A percentile compares a stretch with the other conserved stretches of the same genome.
Evolutionary conservation across 306 rosid genomes (phyloP).

Genomic region (Lablab purpureus): DNA sequence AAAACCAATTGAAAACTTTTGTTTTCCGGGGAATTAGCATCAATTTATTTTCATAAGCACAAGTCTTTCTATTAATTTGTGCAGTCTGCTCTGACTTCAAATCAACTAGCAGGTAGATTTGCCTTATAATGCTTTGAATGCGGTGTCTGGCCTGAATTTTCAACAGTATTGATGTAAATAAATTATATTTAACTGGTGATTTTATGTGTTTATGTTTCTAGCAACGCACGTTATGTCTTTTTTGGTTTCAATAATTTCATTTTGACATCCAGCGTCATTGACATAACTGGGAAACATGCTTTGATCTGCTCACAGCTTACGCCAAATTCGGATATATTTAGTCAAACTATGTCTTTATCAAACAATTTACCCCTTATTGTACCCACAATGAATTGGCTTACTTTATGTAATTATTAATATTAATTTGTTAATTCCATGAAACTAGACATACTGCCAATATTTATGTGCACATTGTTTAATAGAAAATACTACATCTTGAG

Average conservation of each 20-base stretch:
- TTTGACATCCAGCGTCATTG: not conserved
- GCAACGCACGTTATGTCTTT: not conserved
- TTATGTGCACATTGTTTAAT: not conserved
- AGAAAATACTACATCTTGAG: conserved; percentile 17
- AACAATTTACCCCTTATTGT: not conserved
- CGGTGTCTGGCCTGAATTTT: not conserved
- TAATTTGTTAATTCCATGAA: conserved; percentile 3
- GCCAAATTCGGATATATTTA: not conserved
- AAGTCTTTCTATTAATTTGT: conserved; percentile 27
- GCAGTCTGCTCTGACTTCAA: conserved; percentile 16
- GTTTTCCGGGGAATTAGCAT: not conserved
- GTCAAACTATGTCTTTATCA: conserved; percentile 9
- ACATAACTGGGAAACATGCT: not conserved
- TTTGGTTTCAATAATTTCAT: conserved; percentile 26
- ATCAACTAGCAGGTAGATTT: not conserved
- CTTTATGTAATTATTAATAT: not conserved
- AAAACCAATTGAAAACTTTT: conserved; percentile 8
- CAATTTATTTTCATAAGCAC: not conserved
- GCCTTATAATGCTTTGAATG: conserved; percentile 7
- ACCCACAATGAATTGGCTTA: not conserved
- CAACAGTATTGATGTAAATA: not conserved
- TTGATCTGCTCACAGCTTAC: not conserved
- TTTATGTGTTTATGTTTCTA: conserved; percentile 6
- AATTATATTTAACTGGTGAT: not conserved
- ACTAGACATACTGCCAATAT: not conserved